Evolutionary conservation across 148 eudicot genomes (phyloP).

Genomic region (Vaccinium myrtillus): DNA sequence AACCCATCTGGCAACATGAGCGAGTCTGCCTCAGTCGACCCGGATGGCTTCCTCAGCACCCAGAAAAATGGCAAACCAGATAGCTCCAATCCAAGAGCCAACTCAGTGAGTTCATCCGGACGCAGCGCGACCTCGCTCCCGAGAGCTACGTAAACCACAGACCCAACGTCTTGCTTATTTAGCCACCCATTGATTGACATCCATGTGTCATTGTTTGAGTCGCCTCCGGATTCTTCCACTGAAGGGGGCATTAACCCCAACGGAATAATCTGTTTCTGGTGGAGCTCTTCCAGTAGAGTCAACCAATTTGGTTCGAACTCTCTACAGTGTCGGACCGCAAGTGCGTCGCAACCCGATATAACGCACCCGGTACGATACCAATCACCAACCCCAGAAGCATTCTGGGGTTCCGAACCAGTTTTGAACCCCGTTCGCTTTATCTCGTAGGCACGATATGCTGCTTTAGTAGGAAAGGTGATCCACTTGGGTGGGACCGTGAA

Average conservation of each 20-base stretch:
- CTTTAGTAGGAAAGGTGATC: constrained; percentile 11
- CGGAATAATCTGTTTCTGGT: constrained; percentile 9
- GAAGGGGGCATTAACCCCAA: constrained; percentile 16
- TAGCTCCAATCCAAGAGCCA: constrained; percentile 24
- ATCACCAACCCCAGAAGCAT: neutral
- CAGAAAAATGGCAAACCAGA: constrained; percentile 26
- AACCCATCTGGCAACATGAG: constrained; percentile 10
- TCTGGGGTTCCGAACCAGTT: neutral
- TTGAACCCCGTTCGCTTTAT: neutral
- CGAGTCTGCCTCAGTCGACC: neutral
- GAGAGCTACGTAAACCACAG: constrained; percentile 19
- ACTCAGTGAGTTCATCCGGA: constrained; percentile 13
- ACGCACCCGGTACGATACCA: neutral
- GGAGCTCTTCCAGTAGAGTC: constrained; percentile 11
- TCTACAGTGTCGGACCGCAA: neutral
- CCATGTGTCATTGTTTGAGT: constrained; percentile 4
- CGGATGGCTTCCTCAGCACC: constrained; percentile 17
- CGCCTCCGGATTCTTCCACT: neutral
- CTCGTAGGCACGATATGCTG: constrained; percentile 6
- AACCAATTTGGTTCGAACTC: constrained; percentile 23
- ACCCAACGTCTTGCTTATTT: neutral
- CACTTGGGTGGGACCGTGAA: constrained; percentile 16
- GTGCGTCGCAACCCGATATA: neutral
- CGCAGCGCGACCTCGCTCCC: constrained; percentile 12
- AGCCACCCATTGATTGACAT: neutral